Evolutionary conservation across 2,329 filamentous ascomycete genomes (phyloP), one percentile per base, ranked within the genome.

Genomic region (Blastomyces emzantsi): DNA sequence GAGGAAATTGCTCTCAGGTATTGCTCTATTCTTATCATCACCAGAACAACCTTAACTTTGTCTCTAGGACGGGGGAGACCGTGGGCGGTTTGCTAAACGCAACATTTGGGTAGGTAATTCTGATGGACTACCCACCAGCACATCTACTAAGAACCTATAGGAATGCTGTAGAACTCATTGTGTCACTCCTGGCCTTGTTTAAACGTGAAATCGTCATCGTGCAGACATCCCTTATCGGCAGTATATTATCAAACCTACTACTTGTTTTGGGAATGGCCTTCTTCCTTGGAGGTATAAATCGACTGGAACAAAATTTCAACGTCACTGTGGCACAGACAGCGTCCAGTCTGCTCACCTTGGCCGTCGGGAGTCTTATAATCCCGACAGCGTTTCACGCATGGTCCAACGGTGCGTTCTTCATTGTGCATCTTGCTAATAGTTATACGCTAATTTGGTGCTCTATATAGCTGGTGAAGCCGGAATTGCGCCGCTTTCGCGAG

Each of bases 181-280:
- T 97, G 55, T 89, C 90, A 30, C 85, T 97, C 69, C 89, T 96
- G 69, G 92, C 92, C 0, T 78, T 97, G 57, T 78, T 83, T 36
- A 83, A 95, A 65, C 74, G 83, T 61, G 85, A 96, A 75, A 85
- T 95, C 30, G 79, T 88, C 43, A 95, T 97, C 65, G 92, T 97
- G 7, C 91, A 97, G 75, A 96, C 92, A 0, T 97, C 92, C 0
- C 81, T 97, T 36, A 90, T 97, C 66, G 92, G 92, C 63, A 92
- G 88, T 75, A 96, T 97, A 74, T 80, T 97, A 28, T 96, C 92
- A 52, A 97, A 97, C 73, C 76, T 97, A 64, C 83, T 96, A 3
- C 84, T 96, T 17, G 90, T 96, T 61, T 80, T 96, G 80, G 92
- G 91, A 63, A 95, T 92, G 86, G 94, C 88, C 73, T 97, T 95